Conservation (phyloP, 192 early-diverging fungal genomes). For the Dispira simplex region DNA sequence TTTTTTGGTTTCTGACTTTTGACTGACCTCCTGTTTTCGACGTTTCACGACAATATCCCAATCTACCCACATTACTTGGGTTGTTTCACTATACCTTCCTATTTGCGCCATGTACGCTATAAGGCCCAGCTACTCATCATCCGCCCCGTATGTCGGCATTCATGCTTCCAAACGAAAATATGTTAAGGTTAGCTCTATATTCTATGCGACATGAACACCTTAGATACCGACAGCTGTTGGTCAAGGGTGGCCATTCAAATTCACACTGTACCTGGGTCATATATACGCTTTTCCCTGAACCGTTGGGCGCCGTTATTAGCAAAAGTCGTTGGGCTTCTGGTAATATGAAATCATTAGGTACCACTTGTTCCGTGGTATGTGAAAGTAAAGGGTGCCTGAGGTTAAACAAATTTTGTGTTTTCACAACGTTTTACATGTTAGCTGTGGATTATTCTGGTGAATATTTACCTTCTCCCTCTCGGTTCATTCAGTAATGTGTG, state of each 20-base stretch:
- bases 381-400: background rate
- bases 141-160: too few species aligned
- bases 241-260: background rate
- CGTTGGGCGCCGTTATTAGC: constrained; percentile 1
- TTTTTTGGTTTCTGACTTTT: too few species aligned
- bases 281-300: constrained; percentile 1
- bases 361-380: background rate
- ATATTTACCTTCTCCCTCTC: background rate
- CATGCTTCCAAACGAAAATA: background rate
- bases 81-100: background rate
- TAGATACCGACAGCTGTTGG: background rate
- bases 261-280: constrained; percentile 4
- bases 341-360: background rate
- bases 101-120: background rate
- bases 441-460: background rate
- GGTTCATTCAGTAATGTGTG: background rate
- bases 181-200: background rate
- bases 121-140: background rate
- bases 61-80: too few species aligned
- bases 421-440: background rate
- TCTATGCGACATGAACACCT: background rate
- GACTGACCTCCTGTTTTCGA: too few species aligned
- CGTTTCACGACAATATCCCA: too few species aligned
- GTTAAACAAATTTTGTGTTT: background rate
- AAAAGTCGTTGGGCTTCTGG: background rate